Evolutionary conservation across 2,329 filamentous ascomycete genomes (phyloP), one percentile per base, ranked within the genome.

Genomic region (Neurospora sp.): DNA sequence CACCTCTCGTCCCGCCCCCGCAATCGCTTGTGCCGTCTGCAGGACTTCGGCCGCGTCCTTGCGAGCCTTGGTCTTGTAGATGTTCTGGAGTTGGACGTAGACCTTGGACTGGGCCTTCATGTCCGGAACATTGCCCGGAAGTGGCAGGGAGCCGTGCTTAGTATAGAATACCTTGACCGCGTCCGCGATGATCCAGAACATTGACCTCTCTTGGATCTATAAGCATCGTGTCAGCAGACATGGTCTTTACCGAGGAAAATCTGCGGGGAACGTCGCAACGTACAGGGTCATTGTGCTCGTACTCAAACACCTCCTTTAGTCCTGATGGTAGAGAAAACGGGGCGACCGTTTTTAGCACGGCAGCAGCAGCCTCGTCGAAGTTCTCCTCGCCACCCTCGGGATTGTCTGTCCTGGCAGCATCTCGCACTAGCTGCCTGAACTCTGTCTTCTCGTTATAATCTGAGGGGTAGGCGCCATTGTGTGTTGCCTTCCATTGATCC

Each of bases 71-170:
- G 84, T 81, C 81, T 97, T 97, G 87, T 98, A 99, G 71, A 98
- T 88, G 75, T 92, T 95, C 78, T 98, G 96, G 13, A 99, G 85
- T 76, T 90, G 85, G 74, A 99, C 91, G 81, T 99, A 99, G 72
- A 96, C 91, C 70, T 86, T 88, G 3, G 94, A 97, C 77, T 95
- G 88, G 2, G 96, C 93, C 82, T 99, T 99, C 96, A 99, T 99
- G 79, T 99, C 96, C 1, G 96, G 96, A 1, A 99, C 84, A 3
- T 91, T 89, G 13, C 96, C 96, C 0, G 94, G 91, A 0, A 99
- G 84, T 17, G 96, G 96, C 5, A 99, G 85, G 38, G 90, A 85
- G 8, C 85, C 82, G 77, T 97, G 89, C 69, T 88, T 88, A 10
- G 86, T 80, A 79, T 95, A 90, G 79, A 99, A 99, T 23, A 85